phyloP scores from a whole-genome alignment of 2,329 filamentous ascomycete species.

The Pseudophaeomoniella oleicola region DNA sequence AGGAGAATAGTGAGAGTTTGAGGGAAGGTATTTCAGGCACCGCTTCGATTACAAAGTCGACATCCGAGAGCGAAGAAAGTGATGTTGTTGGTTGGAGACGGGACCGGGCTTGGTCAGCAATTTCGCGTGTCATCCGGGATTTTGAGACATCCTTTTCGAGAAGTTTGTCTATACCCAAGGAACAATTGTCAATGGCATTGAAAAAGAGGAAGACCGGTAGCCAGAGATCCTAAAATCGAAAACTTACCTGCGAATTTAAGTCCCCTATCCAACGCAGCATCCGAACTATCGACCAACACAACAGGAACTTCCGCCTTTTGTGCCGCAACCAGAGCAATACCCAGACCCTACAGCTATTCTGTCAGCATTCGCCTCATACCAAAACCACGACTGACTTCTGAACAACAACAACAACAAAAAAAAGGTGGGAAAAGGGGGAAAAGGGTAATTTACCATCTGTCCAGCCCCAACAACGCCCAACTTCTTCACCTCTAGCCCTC shows the following conservation, averaged over 20 bases:
- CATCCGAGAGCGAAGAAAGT: conserved; percentile 62
- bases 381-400: too few relatives aligned
- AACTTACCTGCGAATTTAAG: conserved; percentile 67
- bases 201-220: too few relatives aligned
- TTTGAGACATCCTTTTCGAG: conserved; percentile 87
- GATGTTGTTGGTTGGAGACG: conserved; percentile 56
- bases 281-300: conserved; percentile 68
- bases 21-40: conserved; percentile 83
- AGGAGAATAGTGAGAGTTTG: conserved; percentile 75
- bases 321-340: conserved; percentile 88
- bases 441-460: conserved; percentile 62
- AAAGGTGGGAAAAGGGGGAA: too few relatives aligned
- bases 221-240: too few relatives aligned
- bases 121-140: conserved; percentile 65
- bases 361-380: too few relatives aligned
- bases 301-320: conserved; percentile 73
- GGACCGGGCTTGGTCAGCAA: conserved; percentile 58
- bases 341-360: conserved; percentile 70
- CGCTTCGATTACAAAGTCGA: conserved; percentile 95
- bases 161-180: conserved; percentile 58
- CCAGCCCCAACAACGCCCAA: conserved; percentile 88
- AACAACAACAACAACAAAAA: too few relatives aligned
- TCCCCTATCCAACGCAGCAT: conserved; percentile 76
- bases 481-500: conserved; percentile 62
- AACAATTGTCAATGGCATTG: conserved; percentile 2